Base-by-base conservation (phyloP, 164 flowering plant species). In the Kalanchoe fedtschenkoi region DNA sequence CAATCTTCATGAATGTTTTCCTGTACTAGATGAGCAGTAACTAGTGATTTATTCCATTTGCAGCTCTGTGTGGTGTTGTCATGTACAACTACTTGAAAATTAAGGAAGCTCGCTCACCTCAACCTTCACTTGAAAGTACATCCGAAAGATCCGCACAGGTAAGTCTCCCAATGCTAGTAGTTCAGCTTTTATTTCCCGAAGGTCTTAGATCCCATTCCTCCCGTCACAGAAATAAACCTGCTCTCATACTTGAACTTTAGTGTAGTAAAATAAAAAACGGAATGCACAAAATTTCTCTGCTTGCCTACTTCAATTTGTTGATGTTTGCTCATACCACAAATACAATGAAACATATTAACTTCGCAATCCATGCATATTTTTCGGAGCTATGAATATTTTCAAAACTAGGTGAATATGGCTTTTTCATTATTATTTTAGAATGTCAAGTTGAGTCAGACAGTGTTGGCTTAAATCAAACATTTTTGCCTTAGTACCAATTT, bases 31-130 rank as follows among this genome's bases (percentile, higher is more conserved):
- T 64, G 14, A 26, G 17, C 13, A 51, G 10, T 51, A 26, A 26
- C 56, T 2, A 51, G 51, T 19, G 2, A 5, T 28, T 51, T 51
- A 30, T 26, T 64, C 58, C 29, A 53, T 22, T 24, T 70, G 66
- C 88, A 93, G 98, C 98, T 34, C 74, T 93, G 4, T 82, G 86
- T 70, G 98, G 98, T 56, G 98, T 93, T 68, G 95, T 93, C 66
- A 81, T 93, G 92, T 93, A 93, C 75, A 93, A 93, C 71, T 88
- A 88, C 83, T 71, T 93, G 77, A 93, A 93, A 74, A 86, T 88
- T 58, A 90, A 74, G 77, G 98, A 93, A 68, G 87, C 75, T 8
- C 86, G 88, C 34, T 80, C 89, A 66, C 76, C 90, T 60, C 96
- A 84, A 72, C 69, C 72, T 63, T 70, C 81, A 29, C 15, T 77